Percentiles rank a stretch among this genome's conserved stretches.
Evolutionary conservation across 2,329 filamentous ascomycete genomes (phyloP).

Genomic region (Aureobasidium pullulans): DNA sequence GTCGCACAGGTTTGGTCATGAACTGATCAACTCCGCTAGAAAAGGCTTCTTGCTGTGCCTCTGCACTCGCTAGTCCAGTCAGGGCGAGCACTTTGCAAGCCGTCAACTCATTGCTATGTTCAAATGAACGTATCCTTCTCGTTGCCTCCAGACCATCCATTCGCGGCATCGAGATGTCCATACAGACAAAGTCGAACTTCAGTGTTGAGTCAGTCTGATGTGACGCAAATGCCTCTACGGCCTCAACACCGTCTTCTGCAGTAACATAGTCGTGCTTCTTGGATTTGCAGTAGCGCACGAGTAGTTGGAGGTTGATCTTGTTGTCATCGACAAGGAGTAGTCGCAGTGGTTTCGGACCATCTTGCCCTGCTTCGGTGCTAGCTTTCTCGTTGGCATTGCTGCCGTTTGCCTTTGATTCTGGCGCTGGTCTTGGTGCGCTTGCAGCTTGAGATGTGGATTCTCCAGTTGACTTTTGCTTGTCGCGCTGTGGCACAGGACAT

Average conservation of each 20-base stretch:
- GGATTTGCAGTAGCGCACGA: constrained; percentile 28
- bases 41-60: constrained; percentile 23
- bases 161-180: constrained; percentile 28
- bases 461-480: not conserved
- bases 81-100: constrained; percentile 20
- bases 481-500: not conserved
- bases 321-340: constrained; percentile 26
- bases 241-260: constrained; percentile 38
- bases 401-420: not conserved
- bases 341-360: constrained; percentile 16
- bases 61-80: constrained; percentile 23
- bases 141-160: constrained; percentile 15
- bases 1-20: constrained; percentile 24
- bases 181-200: constrained; percentile 36
- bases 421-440: not conserved
- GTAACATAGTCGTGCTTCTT: constrained; percentile 30
- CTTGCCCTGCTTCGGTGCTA: not conserved
- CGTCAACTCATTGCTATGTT: constrained; percentile 10
- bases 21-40: constrained; percentile 24
- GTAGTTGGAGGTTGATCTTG: constrained; percentile 21
- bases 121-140: constrained; percentile 14
- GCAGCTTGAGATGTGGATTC: too few relatives aligned
- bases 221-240: constrained; percentile 34
- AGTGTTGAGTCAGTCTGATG: not conserved
- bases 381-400: not conserved